Conservation (phyloP, 176 grass and related monocot species). For the Rhynchospora pubera region DNA sequence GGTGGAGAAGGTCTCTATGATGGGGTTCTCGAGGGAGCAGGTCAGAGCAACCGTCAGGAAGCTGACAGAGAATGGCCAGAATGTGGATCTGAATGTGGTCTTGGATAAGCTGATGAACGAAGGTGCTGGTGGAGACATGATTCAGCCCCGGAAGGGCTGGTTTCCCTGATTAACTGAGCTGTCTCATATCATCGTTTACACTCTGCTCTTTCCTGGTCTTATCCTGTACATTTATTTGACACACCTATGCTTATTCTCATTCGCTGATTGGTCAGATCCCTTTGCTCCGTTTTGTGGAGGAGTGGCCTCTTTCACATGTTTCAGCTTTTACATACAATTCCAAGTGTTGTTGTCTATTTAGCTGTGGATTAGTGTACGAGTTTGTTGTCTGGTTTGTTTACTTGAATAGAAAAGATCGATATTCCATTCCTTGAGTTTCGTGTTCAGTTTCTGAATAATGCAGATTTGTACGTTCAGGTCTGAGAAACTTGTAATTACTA, state of each 20-base stretch:
- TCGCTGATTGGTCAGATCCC: background rate
- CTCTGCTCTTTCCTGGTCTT: background rate
- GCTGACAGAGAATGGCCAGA: slow-evolving; percentile 82
- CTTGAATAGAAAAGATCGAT: background rate
- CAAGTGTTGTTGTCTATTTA: background rate
- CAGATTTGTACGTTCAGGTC: background rate
- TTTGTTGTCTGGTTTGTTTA: background rate
- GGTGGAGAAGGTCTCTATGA: slow-evolving; percentile 80
- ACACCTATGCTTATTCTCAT: background rate
- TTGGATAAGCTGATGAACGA: slow-evolving; percentile 94
- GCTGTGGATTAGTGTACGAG: background rate
- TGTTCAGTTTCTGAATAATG: slow-evolving; percentile 3
- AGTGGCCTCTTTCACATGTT: background rate
- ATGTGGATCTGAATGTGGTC: slow-evolving; percentile 83
- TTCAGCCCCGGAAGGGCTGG: slow-evolving; percentile 72
- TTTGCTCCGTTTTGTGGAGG: background rate
- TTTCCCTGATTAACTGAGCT: slow-evolving; percentile 27
- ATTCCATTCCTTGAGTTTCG: background rate
- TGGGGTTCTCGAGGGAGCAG: slow-evolving; percentile 94
- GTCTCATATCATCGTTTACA: background rate
- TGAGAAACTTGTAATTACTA: background rate
- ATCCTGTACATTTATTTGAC: background rate
- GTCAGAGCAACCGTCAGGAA: slow-evolving; percentile 68
- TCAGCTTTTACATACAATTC: background rate
- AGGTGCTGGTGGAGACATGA: slow-evolving; percentile 15